Percentiles rank a stretch among this genome's conserved stretches.
These are phyloP conservation scores for Boeremia exigua DNA, from an alignment of 2,329 filamentous ascomycete genomes.

Conservation along the genomic window DNA sequence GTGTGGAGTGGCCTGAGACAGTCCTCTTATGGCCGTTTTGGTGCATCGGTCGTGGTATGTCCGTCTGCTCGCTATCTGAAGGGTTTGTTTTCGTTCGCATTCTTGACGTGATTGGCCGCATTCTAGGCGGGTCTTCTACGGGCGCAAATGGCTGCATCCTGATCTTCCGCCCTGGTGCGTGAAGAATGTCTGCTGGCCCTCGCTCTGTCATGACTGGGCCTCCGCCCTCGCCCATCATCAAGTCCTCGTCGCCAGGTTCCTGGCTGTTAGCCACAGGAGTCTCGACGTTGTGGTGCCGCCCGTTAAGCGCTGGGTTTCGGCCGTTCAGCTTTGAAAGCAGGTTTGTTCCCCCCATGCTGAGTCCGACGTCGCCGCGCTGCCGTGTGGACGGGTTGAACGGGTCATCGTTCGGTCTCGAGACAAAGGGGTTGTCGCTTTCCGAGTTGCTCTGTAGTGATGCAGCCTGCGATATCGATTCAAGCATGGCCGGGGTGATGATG, in stretches of 20 bases:
- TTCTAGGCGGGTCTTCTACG: constrained; percentile 46
- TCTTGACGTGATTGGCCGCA: constrained; percentile 50
- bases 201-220: constrained; percentile 40
- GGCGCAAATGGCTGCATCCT: constrained; percentile 43
- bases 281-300: constrained; percentile 47
- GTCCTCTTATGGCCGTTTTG: constrained; percentile 80
- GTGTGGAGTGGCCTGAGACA: constrained; percentile 78
- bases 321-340: constrained; percentile 53
- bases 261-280: constrained; percentile 56
- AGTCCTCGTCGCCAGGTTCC: constrained; percentile 51
- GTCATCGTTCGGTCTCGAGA: constrained; percentile 50
- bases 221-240: constrained; percentile 49
- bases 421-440: constrained; percentile 38
- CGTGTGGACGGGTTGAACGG: constrained; percentile 52
- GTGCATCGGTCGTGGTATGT: constrained; percentile 45
- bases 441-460: constrained; percentile 25
- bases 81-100: constrained; percentile 45
- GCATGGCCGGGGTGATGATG: constrained; percentile 71
- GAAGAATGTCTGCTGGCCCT: constrained; percentile 52
- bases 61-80: constrained; percentile 49
- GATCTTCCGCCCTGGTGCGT: constrained; percentile 54
- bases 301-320: constrained; percentile 41
- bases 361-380: constrained; percentile 40
- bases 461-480: constrained; percentile 53
- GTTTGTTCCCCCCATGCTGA: constrained; percentile 46